Evolutionary conservation across 2,329 filamentous ascomycete species (phyloP).

Genomic region (Fusarium acutatum): DNA sequence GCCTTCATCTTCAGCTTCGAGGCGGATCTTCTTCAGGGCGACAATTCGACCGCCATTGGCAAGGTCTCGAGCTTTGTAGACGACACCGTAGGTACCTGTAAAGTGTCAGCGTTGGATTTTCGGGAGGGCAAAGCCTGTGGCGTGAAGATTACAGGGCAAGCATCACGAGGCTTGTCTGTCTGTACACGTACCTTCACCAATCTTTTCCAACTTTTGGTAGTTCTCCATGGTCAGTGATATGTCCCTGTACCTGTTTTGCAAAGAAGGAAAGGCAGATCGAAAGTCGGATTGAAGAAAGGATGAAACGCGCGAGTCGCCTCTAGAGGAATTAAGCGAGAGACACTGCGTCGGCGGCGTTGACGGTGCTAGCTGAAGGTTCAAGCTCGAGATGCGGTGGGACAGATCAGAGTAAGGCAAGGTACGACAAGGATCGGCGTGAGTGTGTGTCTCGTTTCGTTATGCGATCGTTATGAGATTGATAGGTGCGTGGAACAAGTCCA

Average conservation of each 20-base stretch:
- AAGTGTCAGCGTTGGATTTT: neutral
- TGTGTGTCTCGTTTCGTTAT: conserved; percentile 8
- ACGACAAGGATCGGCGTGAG: conserved; percentile 9
- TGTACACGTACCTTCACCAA: conserved; percentile 80
- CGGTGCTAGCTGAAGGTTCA: neutral
- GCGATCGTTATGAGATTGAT: neutral
- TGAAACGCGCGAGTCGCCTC: conserved; percentile 11
- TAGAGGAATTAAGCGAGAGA: conserved; percentile 21
- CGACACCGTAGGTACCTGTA: conserved; percentile 89
- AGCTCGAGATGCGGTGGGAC: conserved; percentile 1
- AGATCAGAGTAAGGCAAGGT: neutral
- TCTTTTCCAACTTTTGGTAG: conserved; percentile 96
- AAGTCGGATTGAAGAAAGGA: conserved; percentile 12
- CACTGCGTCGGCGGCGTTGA: conserved; percentile 27
- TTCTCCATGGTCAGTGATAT: conserved; percentile 75
- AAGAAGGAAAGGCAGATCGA: conserved; percentile 4
- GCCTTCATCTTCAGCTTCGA: conserved; percentile 94
- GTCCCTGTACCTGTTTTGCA: conserved; percentile 2
- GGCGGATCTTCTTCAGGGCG: conserved; percentile 92
- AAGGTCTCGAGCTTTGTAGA: conserved; percentile 93
- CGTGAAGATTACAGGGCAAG: neutral
- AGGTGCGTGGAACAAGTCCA: neutral
- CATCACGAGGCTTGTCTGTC: neutral
- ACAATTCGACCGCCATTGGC: conserved; percentile 84
- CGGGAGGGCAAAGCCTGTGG: neutral